These are phyloP conservation scores for Verticillium dahliae DNA, from an alignment of 2,329 filamentous ascomycete genomes.

Conservation along the genomic window DNA sequence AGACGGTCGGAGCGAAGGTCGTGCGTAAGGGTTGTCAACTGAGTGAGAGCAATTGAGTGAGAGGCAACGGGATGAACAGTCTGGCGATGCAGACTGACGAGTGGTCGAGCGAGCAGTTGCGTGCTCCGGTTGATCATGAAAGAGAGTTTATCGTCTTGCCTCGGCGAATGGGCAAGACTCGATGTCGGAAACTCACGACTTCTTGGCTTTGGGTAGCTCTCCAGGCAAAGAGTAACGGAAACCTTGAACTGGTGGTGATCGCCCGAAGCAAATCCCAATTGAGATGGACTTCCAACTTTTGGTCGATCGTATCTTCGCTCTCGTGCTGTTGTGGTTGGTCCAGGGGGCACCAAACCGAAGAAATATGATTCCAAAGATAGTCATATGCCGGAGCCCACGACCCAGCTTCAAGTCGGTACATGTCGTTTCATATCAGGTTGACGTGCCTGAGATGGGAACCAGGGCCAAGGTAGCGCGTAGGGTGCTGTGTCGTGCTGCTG, in stretches of 20 bases:
- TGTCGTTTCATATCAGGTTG: not conserved
- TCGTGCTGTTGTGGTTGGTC: too few species aligned
- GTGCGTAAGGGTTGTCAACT: not conserved
- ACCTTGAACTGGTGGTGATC: too few species aligned
- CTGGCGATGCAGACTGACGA: not conserved
- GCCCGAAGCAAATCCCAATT: too few species aligned
- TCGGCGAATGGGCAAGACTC: not conserved
- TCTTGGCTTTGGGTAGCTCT: too few species aligned
- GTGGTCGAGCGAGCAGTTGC: not conserved
- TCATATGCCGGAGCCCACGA: not conserved
- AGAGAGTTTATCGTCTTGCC: not conserved
- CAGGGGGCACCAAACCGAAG: too few species aligned
- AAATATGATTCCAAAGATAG: not conserved
- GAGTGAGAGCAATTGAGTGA: not conserved
- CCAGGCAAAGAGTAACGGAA: too few species aligned
- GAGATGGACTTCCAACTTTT: too few species aligned
- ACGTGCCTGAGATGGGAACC: not conserved
- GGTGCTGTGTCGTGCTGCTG: not conserved
- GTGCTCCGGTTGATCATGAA: not conserved
- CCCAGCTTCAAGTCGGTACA: not conserved
- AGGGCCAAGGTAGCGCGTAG: not conserved
- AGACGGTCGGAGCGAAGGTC: not conserved
- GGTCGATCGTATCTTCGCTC: too few species aligned
- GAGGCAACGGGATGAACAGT: not conserved
- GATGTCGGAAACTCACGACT: too few species aligned